Percentiles rank a stretch among this genome's conserved stretches.
Conservation (phyloP, 2,329 filamentous ascomycete genomes). For the Teratosphaeria pseudoeucalypti region DNA sequence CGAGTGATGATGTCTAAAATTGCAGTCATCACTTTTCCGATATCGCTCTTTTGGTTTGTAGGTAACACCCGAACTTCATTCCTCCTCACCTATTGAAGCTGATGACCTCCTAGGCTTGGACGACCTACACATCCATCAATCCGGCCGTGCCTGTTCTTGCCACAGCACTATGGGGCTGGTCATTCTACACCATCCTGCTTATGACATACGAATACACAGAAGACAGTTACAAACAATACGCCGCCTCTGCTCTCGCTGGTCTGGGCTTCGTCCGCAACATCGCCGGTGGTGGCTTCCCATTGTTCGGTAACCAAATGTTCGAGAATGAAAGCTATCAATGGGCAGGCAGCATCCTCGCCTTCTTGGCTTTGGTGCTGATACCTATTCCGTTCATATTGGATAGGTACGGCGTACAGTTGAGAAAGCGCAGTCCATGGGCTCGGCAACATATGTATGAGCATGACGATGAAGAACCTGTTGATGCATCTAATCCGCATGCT, state of each 20-base stretch:
- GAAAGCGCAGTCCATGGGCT: background rate
- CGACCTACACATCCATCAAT: conserved; percentile 14
- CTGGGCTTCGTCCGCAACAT: conserved; percentile 14
- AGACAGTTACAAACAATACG: conserved; percentile 37
- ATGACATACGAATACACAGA: conserved; percentile 41
- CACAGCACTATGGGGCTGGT: conserved; percentile 38
- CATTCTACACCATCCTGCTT: conserved; percentile 39
- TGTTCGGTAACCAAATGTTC: conserved; percentile 30
- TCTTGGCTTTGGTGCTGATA: conserved; percentile 21
- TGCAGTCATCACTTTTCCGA: conserved; percentile 13
- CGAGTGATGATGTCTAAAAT: conserved; percentile 15
- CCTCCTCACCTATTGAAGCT: background rate
- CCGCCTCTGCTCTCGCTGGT: conserved; percentile 32
- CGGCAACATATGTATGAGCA: background rate
- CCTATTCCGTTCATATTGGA: conserved; percentile 20
- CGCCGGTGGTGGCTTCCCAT: conserved; percentile 26
- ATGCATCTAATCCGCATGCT: background rate
- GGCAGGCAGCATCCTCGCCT: conserved; percentile 29
- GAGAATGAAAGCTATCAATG: conserved; percentile 22
- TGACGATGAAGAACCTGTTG: background rate
- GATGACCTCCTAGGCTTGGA: conserved; percentile 21
- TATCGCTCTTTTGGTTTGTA: conserved; percentile 14
- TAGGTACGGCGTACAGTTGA: conserved; percentile 2
- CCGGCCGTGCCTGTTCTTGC: conserved; percentile 37
- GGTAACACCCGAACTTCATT: background rate